Percentiles rank a stretch among this genome's conserved stretches.
Evolutionary conservation across 345 rosid species (phyloP).

Genomic region (Eucalyptus marginata): DNA sequence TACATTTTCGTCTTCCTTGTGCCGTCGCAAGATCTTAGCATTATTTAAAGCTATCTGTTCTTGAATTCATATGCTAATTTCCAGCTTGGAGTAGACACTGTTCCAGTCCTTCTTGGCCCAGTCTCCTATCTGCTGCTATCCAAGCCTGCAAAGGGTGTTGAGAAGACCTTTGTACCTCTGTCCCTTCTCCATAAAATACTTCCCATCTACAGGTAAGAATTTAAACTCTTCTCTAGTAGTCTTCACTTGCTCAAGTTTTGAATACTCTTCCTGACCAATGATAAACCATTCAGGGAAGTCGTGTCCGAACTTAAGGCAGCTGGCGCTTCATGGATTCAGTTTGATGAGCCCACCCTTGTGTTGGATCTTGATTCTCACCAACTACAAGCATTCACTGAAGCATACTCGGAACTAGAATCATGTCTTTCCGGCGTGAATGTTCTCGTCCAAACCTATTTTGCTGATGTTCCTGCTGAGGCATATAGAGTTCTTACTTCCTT

Average conservation of each 20-base stretch:
- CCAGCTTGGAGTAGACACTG: constrained; percentile 76
- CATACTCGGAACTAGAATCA: constrained; percentile 59
- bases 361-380: constrained; percentile 72
- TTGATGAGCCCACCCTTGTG: constrained; percentile 79
- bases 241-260: not conserved
- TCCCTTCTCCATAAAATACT: constrained; percentile 58
- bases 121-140: constrained; percentile 79
- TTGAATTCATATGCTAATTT: not conserved
- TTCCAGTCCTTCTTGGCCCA: constrained; percentile 85
- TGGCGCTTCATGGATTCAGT: constrained; percentile 93
- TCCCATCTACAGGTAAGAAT: constrained; percentile 67
- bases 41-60: not conserved
- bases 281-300: constrained; percentile 44
- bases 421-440: constrained; percentile 65
- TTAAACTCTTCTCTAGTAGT: not conserved
- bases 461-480: constrained; percentile 68
- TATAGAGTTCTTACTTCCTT: constrained; percentile 52
- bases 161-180: constrained; percentile 60
- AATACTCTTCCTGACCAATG: not conserved
- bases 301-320: constrained; percentile 71
- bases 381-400: constrained; percentile 53
- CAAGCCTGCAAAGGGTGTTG: constrained; percentile 84
- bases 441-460: constrained; percentile 73
- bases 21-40: too few relatives aligned
- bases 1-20: not conserved